Evolutionary conservation across 495 filamentous ascomycete genomes (phyloP).

Genomic region (Aspergillus homomorphus): DNA sequence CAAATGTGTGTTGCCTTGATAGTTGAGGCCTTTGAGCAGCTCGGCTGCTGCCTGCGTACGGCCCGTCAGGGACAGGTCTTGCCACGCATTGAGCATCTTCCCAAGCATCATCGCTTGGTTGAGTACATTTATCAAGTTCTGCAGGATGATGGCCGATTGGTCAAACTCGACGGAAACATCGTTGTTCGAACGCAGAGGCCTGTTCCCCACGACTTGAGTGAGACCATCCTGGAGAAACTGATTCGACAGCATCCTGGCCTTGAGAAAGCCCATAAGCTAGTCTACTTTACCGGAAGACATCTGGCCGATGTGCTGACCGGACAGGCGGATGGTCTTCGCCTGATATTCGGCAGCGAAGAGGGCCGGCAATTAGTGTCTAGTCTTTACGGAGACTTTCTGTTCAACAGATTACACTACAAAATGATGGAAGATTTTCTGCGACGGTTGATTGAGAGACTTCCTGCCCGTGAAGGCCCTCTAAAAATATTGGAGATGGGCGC

Average conservation of each 20-base stretch:
- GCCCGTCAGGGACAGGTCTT: slow-evolving; percentile 29
- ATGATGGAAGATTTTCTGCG: slow-evolving; percentile 42
- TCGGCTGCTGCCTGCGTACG: slow-evolving; percentile 29
- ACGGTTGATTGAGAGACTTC: slow-evolving; percentile 24
- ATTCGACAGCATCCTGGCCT: slow-evolving; percentile 33
- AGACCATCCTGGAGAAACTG: slow-evolving; percentile 35
- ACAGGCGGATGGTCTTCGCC: slow-evolving; percentile 36
- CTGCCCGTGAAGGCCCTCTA: slow-evolving; percentile 14
- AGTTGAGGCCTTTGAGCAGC: slow-evolving; percentile 41
- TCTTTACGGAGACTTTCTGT: slow-evolving; percentile 37
- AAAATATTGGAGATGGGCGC: slow-evolving; percentile 45
- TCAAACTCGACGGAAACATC: slow-evolving; percentile 27
- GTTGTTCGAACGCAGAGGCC: slow-evolving; percentile 39
- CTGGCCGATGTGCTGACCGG: slow-evolving; percentile 42
- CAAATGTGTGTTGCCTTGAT: slow-evolving; percentile 34
- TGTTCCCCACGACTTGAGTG: slow-evolving; percentile 28
- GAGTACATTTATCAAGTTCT: slow-evolving; percentile 24
- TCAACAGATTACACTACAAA: slow-evolving; percentile 31
- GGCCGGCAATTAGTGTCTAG: slow-evolving; percentile 41
- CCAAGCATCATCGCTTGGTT: slow-evolving; percentile 1
- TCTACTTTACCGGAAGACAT: slow-evolving; percentile 33
- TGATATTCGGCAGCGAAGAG: slow-evolving; percentile 43
- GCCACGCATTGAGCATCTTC: background rate
- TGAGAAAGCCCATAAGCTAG: slow-evolving; percentile 32
- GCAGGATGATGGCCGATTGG: slow-evolving; percentile 27